Evolutionary conservation across 768 basidiomycete species (phyloP).

Genomic region (Kwoniella europaea): DNA sequence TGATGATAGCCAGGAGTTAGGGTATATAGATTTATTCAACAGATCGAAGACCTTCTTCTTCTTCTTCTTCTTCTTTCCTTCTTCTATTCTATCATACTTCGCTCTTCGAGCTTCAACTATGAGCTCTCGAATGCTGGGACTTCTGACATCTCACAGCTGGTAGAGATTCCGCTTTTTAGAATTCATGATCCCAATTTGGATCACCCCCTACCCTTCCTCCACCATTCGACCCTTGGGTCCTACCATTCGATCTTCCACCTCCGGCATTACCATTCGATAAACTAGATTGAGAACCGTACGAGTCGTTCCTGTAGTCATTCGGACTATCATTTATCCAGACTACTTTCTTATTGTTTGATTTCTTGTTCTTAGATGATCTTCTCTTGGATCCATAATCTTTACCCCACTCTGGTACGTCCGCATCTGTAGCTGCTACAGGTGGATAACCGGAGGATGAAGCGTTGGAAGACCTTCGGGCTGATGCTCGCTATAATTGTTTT

Average conservation of each 20-base stretch:
- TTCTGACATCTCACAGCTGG: neutral
- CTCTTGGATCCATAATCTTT: conserved; percentile 54
- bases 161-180: conserved; percentile 12
- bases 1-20: neutral
- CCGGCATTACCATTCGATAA: neutral
- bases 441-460: conserved; percentile 32
- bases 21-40: neutral
- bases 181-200: conserved; percentile 40
- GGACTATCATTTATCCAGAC: conserved; percentile 24
- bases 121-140: no score
- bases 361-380: conserved; percentile 32
- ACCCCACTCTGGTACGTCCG: conserved; percentile 58
- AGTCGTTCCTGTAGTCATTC: conserved; percentile 16
- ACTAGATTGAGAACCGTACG: conserved; percentile 13
- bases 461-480: conserved; percentile 24
- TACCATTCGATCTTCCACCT: conserved; percentile 9
- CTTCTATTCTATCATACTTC: no score
- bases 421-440: conserved; percentile 35
- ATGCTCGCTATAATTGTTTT: conserved; percentile 17
- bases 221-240: neutral
- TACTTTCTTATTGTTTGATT: conserved; percentile 8
- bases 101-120: no score
- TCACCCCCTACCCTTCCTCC: conserved; percentile 17
- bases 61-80: neutral
- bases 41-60: neutral